Conservation (phyloP, 768 basidiomycete species). For the Solioccasus polychromus region DNA sequence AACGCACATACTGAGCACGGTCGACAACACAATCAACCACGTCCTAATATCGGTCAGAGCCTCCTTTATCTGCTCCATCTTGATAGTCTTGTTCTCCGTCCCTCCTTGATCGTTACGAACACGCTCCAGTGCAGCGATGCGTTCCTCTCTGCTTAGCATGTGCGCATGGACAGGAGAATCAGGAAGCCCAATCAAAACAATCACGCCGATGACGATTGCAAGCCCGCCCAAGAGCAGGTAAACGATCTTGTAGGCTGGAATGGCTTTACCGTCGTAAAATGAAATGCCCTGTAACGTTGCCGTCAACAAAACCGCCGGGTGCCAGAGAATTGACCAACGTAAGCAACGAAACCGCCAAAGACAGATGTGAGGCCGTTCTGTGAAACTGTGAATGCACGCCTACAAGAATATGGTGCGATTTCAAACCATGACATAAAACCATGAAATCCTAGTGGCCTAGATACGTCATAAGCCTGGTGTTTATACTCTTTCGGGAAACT, state of each 20-base stretch:
- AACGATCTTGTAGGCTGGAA: conserved; percentile 61
- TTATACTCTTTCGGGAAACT: not conserved
- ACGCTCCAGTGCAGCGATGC: conserved; percentile 60
- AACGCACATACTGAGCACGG: conserved; percentile 48
- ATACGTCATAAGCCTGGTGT: conserved; percentile 2
- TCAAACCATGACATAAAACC: conserved; percentile 71
- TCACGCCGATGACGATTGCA: conserved; percentile 55
- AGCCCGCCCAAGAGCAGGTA: conserved; percentile 59
- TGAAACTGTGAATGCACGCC: not conserved
- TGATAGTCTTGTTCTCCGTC: conserved; percentile 56
- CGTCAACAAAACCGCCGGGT: not conserved
- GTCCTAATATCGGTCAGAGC: conserved; percentile 56
- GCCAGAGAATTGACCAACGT: conserved; percentile 35
- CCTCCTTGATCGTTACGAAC: conserved; percentile 68
- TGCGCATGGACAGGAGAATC: conserved; percentile 63
- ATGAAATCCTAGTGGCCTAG: conserved; percentile 55
- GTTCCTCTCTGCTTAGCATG: conserved; percentile 55
- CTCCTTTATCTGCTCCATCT: conserved; percentile 56
- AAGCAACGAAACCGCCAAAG: conserved; percentile 65
- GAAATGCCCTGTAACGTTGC: conserved; percentile 46
- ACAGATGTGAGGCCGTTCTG: conserved; percentile 59
- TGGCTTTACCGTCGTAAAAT: conserved; percentile 43
- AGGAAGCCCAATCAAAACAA: conserved; percentile 58
- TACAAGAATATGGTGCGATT: not conserved
- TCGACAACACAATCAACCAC: conserved; percentile 60